Evolutionary conservation across 148 eudicot species (phyloP).

Genomic region (Rheum nobile): DNA sequence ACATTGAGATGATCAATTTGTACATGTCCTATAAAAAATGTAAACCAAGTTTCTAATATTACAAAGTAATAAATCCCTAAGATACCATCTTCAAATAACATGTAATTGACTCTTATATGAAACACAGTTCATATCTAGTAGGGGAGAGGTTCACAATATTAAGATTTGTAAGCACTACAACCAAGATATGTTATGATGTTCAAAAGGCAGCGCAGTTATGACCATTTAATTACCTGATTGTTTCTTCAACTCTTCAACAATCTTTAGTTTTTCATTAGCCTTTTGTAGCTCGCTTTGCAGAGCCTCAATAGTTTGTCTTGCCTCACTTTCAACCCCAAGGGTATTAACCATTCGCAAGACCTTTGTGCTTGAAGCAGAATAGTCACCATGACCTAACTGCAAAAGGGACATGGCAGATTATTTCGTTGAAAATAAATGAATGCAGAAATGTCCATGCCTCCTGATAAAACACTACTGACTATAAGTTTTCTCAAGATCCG

Average conservation of each 20-base stretch:
- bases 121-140: not conserved
- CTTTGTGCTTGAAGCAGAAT: constrained; percentile 79
- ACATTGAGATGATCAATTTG: not conserved
- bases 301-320: constrained; percentile 86
- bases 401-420: constrained; percentile 12
- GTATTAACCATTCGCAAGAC: constrained; percentile 96
- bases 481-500: not conserved
- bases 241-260: constrained; percentile 83
- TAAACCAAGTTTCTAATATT: not conserved
- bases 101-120: not conserved
- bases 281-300: constrained; percentile 80
- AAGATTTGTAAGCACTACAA: not conserved
- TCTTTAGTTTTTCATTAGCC: constrained; percentile 78
- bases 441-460: not conserved
- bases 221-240: constrained; percentile 53
- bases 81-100: not conserved
- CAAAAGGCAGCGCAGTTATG: not conserved
- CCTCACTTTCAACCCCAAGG: constrained; percentile 83
- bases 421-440: not conserved
- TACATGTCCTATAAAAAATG: not conserved
- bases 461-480: not conserved
- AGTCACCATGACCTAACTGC: constrained; percentile 97
- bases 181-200: not conserved
- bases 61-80: not conserved
- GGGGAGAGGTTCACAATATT: not conserved